Evolutionary conservation across 2,329 filamentous ascomycete genomes (phyloP).

Genomic region (Penicillium vulpinum): DNA sequence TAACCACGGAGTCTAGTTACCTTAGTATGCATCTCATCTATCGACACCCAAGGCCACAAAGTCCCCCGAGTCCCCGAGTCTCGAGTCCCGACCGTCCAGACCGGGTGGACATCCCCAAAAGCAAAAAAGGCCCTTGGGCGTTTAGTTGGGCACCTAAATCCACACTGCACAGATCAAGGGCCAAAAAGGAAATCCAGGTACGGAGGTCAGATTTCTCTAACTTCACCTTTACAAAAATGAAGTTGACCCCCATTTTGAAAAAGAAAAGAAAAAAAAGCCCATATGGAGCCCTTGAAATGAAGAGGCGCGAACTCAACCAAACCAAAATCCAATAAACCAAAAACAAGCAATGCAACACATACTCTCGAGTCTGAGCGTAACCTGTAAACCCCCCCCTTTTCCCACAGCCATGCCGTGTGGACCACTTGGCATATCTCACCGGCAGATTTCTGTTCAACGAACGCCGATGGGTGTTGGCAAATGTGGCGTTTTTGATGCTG

Average conservation of each 20-base stretch:
- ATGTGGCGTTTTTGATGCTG: conserved; percentile 6
- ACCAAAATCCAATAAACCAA: neutral
- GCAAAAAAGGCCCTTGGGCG: neutral
- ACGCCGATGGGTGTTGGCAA: conserved; percentile 3
- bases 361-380: conserved; percentile 11
- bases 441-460: conserved; percentile 3
- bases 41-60: neutral
- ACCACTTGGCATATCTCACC: conserved; percentile 19
- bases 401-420: conserved; percentile 20
- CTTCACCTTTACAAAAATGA: no score
- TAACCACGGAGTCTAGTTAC: no score
- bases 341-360: conserved; percentile 12
- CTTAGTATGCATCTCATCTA: neutral
- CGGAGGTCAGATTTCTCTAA: neutral
- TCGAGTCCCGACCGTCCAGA: neutral
- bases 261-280: neutral
- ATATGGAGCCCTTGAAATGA: conserved; percentile 4
- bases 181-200: neutral
- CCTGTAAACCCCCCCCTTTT: conserved; percentile 6
- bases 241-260: neutral
- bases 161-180: neutral
- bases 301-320: neutral
- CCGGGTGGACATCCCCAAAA: neutral
- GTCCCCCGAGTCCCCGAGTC: neutral
- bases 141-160: conserved; percentile 1